phyloP scores from a whole-genome alignment of 352 stramenopile genomes.

The Pythium insidiosum region DNA sequence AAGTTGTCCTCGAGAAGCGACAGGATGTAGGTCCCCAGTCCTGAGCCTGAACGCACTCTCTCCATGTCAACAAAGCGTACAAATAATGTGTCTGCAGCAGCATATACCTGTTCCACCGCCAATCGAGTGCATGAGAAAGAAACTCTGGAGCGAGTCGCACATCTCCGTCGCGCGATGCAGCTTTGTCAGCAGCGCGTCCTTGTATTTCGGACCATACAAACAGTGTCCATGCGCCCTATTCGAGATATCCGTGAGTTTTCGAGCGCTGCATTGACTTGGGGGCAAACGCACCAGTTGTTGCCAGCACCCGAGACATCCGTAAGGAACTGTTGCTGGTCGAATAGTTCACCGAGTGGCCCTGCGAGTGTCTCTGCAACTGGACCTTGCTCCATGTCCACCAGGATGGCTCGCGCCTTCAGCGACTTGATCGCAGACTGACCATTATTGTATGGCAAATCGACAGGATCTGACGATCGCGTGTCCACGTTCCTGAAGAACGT shows the following conservation, averaged over 20 bases:
- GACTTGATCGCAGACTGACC: conserved; percentile 31
- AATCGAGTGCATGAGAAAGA: conserved; percentile 91
- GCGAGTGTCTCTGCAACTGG: conserved; percentile 78
- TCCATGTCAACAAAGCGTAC: background rate
- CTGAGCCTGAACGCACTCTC: conserved; percentile 37
- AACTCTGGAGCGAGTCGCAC: conserved; percentile 89
- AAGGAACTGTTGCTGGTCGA: conserved; percentile 83
- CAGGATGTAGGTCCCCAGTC: conserved; percentile 88
- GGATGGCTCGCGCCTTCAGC: conserved; percentile 80
- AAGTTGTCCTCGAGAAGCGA: conserved; percentile 78
- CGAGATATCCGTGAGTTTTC: background rate
- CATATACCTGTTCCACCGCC: conserved; percentile 76
- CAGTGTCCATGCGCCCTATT: conserved; percentile 86
- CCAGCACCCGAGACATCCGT: conserved; percentile 86
- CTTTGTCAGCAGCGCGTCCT: conserved; percentile 68
- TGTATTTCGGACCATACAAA: conserved; percentile 85
- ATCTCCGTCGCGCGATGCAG: conserved; percentile 63
- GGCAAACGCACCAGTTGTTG: conserved; percentile 81
- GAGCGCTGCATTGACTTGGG: too few species aligned
- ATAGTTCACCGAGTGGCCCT: conserved; percentile 81
- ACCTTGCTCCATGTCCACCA: conserved; percentile 91
- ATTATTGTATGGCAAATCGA: conserved; percentile 38
- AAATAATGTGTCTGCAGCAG: background rate
- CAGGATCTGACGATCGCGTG: conserved; percentile 35
- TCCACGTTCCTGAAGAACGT: conserved; percentile 91